phyloP scores from a whole-genome alignment of 2,329 filamentous ascomycete genomes.

The Neofusicoccum cordaticola region DNA sequence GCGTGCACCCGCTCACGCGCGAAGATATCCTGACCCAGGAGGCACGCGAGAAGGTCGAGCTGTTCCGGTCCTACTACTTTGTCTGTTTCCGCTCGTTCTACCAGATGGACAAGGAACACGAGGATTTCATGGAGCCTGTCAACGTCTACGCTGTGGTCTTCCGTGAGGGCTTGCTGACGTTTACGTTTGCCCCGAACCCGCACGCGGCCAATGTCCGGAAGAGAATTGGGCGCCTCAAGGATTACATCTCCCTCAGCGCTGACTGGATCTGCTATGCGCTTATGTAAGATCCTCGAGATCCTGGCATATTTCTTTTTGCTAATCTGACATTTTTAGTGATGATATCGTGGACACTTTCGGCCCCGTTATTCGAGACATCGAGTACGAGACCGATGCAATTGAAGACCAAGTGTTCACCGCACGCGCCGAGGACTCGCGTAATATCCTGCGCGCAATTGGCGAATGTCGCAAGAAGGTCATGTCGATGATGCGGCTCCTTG shows the following conservation, averaged over 20 bases:
- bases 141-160: constrained; percentile 98
- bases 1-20: constrained; percentile 89
- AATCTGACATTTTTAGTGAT: constrained; percentile 55
- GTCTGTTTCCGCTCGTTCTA: constrained; percentile 95
- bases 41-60: constrained; percentile 94
- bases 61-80: constrained; percentile 98
- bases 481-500: constrained; percentile 85
- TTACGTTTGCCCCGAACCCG: constrained; percentile 84
- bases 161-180: constrained; percentile 89
- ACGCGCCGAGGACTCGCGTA: constrained; percentile 82
- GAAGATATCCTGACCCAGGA: constrained; percentile 97
- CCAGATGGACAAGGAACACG: constrained; percentile 72
- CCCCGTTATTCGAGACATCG: constrained; percentile 81
- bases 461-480: constrained; percentile 92
- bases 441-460: constrained; percentile 84
- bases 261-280: constrained; percentile 99
- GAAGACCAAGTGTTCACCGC: constrained; percentile 95
- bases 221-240: constrained; percentile 87
- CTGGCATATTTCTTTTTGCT: not conserved
- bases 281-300: constrained; percentile 61
- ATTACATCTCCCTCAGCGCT: constrained; percentile 89
- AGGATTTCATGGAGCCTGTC: constrained; percentile 86
- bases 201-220: constrained; percentile 87
- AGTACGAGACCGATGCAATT: constrained; percentile 84
- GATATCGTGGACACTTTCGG: constrained; percentile 97